phyloP scores from a whole-genome alignment of 306 rosid species.

The Pueraria montana region DNA sequence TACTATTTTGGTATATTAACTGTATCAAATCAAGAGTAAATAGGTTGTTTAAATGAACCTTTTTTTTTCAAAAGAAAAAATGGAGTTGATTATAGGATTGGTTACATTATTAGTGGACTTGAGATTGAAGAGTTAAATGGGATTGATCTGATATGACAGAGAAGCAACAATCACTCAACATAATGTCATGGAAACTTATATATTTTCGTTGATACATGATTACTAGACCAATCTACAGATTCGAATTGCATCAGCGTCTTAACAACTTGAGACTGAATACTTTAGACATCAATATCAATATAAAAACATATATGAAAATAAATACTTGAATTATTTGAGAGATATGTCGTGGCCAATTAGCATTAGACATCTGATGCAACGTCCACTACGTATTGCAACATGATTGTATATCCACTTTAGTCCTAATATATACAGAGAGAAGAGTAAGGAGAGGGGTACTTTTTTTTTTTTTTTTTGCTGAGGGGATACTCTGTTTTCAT shows the following conservation, averaged over 20 bases:
- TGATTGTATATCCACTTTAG: conserved; percentile 55
- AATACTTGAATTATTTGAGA: conserved; percentile 1
- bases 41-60: not conserved
- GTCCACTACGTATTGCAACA: conserved; percentile 52
- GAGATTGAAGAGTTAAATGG: not conserved
- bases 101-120: not conserved
- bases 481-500: not conserved
- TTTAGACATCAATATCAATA: not conserved
- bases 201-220: conserved; percentile 3
- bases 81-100: not conserved
- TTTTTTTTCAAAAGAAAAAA: not conserved
- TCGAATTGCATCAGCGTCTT: not conserved
- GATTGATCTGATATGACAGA: not conserved
- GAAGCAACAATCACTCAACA: not conserved
- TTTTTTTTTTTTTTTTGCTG: not conserved
- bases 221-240: not conserved
- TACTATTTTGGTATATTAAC: not conserved
- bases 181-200: not conserved
- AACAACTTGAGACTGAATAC: conserved; percentile 2
- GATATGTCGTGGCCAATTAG: conserved; percentile 31
- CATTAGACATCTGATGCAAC: conserved; percentile 46
- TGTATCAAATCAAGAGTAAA: not conserved
- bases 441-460: not conserved
- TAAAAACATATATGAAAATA: not conserved
- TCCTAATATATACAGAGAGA: not conserved